Conservation (phyloP, 768 basidiomycete species). For the Amanita polypyramis region DNA sequence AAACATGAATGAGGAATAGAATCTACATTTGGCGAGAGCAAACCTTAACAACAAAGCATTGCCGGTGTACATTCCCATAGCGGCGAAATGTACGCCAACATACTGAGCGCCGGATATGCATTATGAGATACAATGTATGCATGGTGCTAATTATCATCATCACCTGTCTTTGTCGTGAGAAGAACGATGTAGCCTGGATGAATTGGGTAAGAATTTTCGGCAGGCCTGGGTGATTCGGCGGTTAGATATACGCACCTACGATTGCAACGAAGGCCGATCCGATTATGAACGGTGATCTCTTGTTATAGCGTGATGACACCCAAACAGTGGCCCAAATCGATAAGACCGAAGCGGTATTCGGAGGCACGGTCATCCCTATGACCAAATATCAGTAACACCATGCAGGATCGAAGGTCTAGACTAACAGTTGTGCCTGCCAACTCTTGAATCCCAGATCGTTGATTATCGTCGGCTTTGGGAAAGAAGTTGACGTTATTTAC, state of each 20-base stretch:
- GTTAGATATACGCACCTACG: conserved; percentile 26
- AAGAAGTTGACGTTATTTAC: not conserved
- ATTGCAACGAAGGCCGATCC: conserved; percentile 37
- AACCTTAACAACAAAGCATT: conserved; percentile 47
- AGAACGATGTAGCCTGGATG: conserved; percentile 44
- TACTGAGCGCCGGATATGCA: conserved; percentile 41
- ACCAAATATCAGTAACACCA: not conserved
- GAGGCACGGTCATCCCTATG: conserved; percentile 46
- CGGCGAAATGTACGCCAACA: conserved; percentile 43
- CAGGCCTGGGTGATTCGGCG: not conserved
- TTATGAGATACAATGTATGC: not conserved
- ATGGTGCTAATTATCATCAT: not conserved
- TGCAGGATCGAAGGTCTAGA: not conserved
- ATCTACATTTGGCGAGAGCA: not conserved
- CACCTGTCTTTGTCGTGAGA: conserved; percentile 34
- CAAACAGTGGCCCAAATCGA: conserved; percentile 42
- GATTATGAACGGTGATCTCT: conserved; percentile 44
- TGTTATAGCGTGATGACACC: conserved; percentile 34
- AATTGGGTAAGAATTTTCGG: not conserved
- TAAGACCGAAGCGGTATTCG: conserved; percentile 39
- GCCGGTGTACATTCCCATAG: conserved; percentile 47
- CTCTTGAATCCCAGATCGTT: conserved; percentile 35
- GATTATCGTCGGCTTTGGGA: conserved; percentile 45
- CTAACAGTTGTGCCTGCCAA: not conserved
- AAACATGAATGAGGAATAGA: not conserved